Percentiles rank a stretch among this genome's conserved stretches.
Conservation (phyloP, 108 stramenopile species). For the Seminavis robusta region DNA sequence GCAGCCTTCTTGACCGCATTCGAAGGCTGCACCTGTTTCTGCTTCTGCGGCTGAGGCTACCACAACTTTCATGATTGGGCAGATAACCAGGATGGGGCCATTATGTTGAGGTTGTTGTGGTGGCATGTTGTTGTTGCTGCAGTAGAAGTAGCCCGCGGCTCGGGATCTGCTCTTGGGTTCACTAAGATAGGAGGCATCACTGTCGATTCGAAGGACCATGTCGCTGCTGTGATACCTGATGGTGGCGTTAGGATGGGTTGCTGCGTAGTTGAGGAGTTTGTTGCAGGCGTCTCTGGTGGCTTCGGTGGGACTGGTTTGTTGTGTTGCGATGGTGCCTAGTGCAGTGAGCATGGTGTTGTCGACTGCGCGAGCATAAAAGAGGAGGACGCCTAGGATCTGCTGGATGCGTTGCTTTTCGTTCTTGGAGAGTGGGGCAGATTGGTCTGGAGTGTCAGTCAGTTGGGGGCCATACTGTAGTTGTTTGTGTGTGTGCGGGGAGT, state of each 20-base stretch:
- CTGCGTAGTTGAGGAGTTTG: conserved; percentile 35
- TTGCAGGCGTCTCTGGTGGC: conserved; percentile 1
- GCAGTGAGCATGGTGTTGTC: too few relatives aligned
- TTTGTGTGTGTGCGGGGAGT: conserved; percentile 24
- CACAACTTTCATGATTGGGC: too few relatives aligned
- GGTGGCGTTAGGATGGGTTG: conserved; percentile 35
- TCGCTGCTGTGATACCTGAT: conserved; percentile 23
- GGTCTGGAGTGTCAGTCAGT: conserved; percentile 18
- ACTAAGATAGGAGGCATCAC: too few relatives aligned
- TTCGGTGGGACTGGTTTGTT: conserved; percentile 21
- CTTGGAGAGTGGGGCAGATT: conserved; percentile 24
- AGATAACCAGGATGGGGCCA: too few relatives aligned
- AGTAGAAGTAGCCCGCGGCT: conserved; percentile 19
- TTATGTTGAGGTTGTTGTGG: too few relatives aligned
- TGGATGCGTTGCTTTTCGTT: conserved; percentile 10
- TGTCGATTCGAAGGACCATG: too few relatives aligned
- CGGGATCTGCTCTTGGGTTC: conserved; percentile 23
- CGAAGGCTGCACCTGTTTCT: too few relatives aligned
- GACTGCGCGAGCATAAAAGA: too few relatives aligned
- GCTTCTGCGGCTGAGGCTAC: too few relatives aligned
- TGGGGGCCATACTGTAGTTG: conserved; percentile 34
- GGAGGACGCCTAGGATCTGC: too few relatives aligned
- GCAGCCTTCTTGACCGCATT: too few relatives aligned
- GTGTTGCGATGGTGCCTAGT: conserved; percentile 12
- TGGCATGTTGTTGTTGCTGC: too few relatives aligned